Conservation (phyloP, 306 rosid genomes). For the Cicer arietinum region DNA sequence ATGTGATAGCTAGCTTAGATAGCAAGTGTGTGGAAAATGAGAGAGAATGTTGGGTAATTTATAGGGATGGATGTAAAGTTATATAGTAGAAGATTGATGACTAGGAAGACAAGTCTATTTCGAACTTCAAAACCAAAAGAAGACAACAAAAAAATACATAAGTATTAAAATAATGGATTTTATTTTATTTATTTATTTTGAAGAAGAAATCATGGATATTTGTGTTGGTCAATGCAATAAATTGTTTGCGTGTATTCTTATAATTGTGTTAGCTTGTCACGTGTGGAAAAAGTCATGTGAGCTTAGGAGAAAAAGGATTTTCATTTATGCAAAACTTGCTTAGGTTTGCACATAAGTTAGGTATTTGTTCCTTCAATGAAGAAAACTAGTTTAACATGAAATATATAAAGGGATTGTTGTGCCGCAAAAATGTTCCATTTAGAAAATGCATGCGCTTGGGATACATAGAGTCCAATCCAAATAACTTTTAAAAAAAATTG, state of each 20-base stretch:
- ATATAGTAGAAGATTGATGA: neutral
- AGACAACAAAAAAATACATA: neutral
- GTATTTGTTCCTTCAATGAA: conserved; percentile 32
- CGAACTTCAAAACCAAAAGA: conserved; percentile 37
- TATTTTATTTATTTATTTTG: too few species aligned
- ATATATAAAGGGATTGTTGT: neutral
- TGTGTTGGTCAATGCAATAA: conserved; percentile 45
- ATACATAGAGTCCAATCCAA: neutral
- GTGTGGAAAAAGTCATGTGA: conserved; percentile 30
- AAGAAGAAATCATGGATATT: neutral
- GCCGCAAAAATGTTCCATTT: conserved; percentile 20
- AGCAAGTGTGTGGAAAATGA: neutral
- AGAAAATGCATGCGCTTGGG: neutral
- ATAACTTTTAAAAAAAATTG: neutral
- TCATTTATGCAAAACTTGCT: conserved; percentile 16
- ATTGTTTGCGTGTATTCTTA: conserved; percentile 44
- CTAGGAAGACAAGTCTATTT: conserved; percentile 38
- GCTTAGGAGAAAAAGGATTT: conserved; percentile 9
- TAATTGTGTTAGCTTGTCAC: conserved; percentile 34
- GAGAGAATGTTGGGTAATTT: conserved; percentile 32
- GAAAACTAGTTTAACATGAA: conserved; percentile 23
- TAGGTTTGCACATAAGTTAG: conserved; percentile 11
- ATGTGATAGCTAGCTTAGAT: neutral
- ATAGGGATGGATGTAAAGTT: conserved; percentile 25
- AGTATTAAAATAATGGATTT: neutral